phyloP scores from a whole-genome alignment of 768 basidiomycete species.

The Lactifluus subvellereus region DNA sequence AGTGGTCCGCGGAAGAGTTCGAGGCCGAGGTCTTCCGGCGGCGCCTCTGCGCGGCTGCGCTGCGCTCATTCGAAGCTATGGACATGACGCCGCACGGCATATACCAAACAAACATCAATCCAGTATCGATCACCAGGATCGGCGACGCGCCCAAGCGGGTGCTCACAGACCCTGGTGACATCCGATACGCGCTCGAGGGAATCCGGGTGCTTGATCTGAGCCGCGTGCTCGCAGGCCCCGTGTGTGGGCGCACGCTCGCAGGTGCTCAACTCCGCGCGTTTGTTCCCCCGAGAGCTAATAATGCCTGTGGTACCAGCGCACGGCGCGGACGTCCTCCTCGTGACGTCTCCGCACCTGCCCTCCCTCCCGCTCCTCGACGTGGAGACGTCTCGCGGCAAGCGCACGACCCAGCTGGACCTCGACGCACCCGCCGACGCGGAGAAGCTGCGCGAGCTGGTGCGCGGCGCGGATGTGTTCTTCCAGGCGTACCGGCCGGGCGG shows the following conservation, averaged over 20 bases:
- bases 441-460: conserved; percentile 35
- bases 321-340: conserved; percentile 50
- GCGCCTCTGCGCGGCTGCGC: conserved; percentile 18
- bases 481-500: conserved; percentile 56
- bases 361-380: conserved; percentile 45
- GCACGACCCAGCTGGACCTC: conserved; percentile 56
- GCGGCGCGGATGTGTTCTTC: conserved; percentile 50
- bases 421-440: conserved; percentile 30
- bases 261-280: conserved; percentile 32
- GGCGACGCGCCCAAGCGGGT: conserved; percentile 40
- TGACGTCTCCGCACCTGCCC: conserved; percentile 53
- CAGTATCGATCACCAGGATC: conserved; percentile 42
- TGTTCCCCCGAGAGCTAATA: background rate
- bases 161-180: conserved; percentile 8
- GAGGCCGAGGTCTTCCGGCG: conserved; percentile 15
- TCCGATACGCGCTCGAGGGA: conserved; percentile 39
- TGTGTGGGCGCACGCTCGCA: conserved; percentile 51
- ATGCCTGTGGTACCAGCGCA: conserved; percentile 34
- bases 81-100: conserved; percentile 43
- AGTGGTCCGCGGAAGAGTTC: conserved; percentile 21
- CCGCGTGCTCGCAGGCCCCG: conserved; percentile 53
- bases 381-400: conserved; percentile 59
- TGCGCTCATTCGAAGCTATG: conserved; percentile 48
- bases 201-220: conserved; percentile 55
- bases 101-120: conserved; percentile 36